Evolutionary conservation across 2,329 filamentous ascomycete species (phyloP), one percentile per base, ranked within the genome.

Genomic region (Cladophialophora carrionii): DNA sequence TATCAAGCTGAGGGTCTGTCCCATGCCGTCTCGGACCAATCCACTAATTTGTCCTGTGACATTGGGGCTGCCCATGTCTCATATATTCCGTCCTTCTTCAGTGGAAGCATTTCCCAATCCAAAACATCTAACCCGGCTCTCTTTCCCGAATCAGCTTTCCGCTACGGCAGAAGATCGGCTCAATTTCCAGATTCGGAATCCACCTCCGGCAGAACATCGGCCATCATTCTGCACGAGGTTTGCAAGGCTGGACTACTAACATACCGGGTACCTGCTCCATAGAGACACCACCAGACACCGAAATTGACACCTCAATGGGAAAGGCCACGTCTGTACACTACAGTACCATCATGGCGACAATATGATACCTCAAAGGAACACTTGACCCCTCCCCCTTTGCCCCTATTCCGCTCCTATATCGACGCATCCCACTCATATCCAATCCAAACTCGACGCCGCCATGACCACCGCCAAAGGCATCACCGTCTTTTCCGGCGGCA

Each of bases 401-500:
- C 14, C 6, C 10, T 20, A 7, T 10, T 17, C 17, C 17, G 32
- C 17, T 31, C 24, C 24, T 32, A 24, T 10, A 29, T 32, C 26
- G 12, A 17, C 29, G 32, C 10, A 32, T 29, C 51, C 17, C 37
- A 41, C 3, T 17, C 37, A 4, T 0, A 4, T 8, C 37, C 6
- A 6, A 43, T 43, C 37, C n/a, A n/a, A n/a, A n/a, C n/a, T n/a
- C n/a, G n/a, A 17, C 12, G 46, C 10, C 17, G 37, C 26, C n/a
- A 69, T 69, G 67, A 37, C 43, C 17, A 56, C 64, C 53, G 32
- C 62, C 26, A 62, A 77, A 66, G 88, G 88, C 65, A 88, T 96
- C 64, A 91, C 93, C 24, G 89, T 96, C 57, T 95, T 97, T 77
- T 96, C 92, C 0, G 92, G 92, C 46, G 93, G 93, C 60, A 96